Percentiles rank a stretch among this genome's conserved stretches.
These are phyloP conservation scores for Penicillium canescens DNA, from an alignment of 495 filamentous ascomycete genomes.

Conservation along the genomic window DNA sequence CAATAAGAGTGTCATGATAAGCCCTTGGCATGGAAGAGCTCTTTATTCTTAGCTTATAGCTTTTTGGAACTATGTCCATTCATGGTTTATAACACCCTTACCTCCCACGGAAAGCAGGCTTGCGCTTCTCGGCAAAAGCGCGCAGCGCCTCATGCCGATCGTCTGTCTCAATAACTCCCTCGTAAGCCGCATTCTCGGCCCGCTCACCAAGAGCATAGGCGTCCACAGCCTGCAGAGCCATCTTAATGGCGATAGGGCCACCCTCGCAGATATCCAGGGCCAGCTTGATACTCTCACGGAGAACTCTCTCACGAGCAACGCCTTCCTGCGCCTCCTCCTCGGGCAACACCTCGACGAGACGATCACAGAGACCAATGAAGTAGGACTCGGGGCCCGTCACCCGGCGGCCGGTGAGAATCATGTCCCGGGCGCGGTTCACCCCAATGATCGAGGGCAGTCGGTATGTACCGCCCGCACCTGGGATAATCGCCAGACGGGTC, in stretches of 20 bases:
- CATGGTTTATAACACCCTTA: slow-evolving; percentile 6
- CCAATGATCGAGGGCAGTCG: slow-evolving; percentile 80
- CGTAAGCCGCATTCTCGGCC: slow-evolving; percentile 77
- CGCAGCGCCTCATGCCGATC: slow-evolving; percentile 83
- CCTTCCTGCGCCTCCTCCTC: slow-evolving; percentile 54
- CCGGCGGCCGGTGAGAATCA: slow-evolving; percentile 82
- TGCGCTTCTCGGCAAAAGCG: slow-evolving; percentile 91
- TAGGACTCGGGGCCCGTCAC: slow-evolving; percentile 79
- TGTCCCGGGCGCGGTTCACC: slow-evolving; percentile 69
- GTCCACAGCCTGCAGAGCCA: slow-evolving; percentile 69
- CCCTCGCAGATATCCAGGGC: slow-evolving; percentile 84
- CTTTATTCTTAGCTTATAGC: background rate
- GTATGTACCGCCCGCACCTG: slow-evolving; percentile 90
- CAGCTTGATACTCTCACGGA: slow-evolving; percentile 73
- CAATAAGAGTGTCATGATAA: too few relatives aligned
- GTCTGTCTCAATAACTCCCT: slow-evolving; percentile 73
- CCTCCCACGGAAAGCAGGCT: slow-evolving; percentile 74
- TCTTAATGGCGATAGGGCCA: slow-evolving; percentile 75
- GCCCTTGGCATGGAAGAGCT: too few relatives aligned
- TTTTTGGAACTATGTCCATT: background rate
- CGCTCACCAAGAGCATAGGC: slow-evolving; percentile 59
- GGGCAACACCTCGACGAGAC: slow-evolving; percentile 71
- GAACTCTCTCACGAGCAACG: slow-evolving; percentile 60
- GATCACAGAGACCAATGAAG: slow-evolving; percentile 78
- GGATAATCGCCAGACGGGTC: slow-evolving; percentile 88